These are phyloP conservation scores for Sarcodon sp. DNA, from an alignment of 768 basidiomycete species.

Conservation along the genomic window DNA sequence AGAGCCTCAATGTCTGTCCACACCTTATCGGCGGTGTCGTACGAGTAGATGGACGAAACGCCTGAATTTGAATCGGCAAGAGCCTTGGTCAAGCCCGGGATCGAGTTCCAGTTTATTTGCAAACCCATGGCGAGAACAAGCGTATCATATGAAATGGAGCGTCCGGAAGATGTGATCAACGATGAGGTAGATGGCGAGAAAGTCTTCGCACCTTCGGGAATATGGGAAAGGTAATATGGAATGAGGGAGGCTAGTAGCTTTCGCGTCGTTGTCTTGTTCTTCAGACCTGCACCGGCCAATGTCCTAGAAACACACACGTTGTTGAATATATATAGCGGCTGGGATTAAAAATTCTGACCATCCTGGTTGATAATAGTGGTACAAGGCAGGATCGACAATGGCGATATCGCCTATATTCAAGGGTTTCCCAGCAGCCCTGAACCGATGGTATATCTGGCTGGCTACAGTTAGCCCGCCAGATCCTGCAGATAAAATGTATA, in stretches of 20 bases:
- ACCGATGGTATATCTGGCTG: conserved; percentile 77
- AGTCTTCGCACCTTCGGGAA: conserved; percentile 54
- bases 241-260: conserved; percentile 58
- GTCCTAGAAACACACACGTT: conserved; percentile 42
- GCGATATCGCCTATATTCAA: conserved; percentile 70
- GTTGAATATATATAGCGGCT: not conserved
- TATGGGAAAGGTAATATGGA: conserved; percentile 58
- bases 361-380: conserved; percentile 91
- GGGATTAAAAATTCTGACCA: conserved; percentile 37
- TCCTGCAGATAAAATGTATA: conserved; percentile 30
- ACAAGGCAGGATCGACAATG: conserved; percentile 70
- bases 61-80: conserved; percentile 66
- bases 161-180: conserved; percentile 59
- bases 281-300: conserved; percentile 82
- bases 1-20: conserved; percentile 75
- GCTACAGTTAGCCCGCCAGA: conserved; percentile 75
- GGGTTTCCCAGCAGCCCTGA: conserved; percentile 54
- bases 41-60: conserved; percentile 89
- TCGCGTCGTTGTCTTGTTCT: conserved; percentile 54
- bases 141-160: conserved; percentile 65
- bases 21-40: conserved; percentile 79
- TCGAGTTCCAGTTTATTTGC: conserved; percentile 71
- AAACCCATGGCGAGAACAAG: conserved; percentile 86
- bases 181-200: conserved; percentile 71
- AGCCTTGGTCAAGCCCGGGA: conserved; percentile 63